Evolutionary conservation across 805 yeast species (phyloP).

Genomic region (Candida pseudofarinosa): DNA sequence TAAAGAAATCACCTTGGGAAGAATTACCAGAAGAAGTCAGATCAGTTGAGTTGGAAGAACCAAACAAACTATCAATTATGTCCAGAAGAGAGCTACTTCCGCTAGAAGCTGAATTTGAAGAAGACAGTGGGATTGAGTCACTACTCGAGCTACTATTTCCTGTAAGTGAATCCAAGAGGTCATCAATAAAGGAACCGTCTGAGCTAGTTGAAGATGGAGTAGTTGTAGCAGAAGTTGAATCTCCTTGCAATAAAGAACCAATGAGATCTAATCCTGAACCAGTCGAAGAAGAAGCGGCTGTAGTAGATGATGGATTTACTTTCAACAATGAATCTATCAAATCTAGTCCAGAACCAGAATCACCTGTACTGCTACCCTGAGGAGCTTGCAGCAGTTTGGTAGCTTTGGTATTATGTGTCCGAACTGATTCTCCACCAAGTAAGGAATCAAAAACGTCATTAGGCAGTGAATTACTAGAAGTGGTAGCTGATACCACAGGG

Average conservation of each 20-base stretch:
- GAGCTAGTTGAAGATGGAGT: neutral
- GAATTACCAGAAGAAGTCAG: slow-evolving; percentile 1
- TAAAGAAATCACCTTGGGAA: slow-evolving; percentile 3
- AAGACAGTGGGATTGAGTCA: neutral
- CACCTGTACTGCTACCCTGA: slow-evolving; percentile 6
- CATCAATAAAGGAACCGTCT: slow-evolving; percentile 3
- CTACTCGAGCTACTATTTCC: slow-evolving; percentile 1
- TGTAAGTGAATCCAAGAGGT: slow-evolving; percentile 1
- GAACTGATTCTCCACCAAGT: neutral
- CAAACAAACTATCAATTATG: slow-evolving; percentile 3
- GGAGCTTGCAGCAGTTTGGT: neutral
- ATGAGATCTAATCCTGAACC: too few relatives aligned
- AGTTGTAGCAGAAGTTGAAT: neutral
- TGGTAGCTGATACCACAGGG: neutral
- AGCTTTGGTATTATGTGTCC: neutral
- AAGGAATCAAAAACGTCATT: neutral
- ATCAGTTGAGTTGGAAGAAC: slow-evolving; percentile 6
- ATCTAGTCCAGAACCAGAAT: slow-evolving; percentile 7
- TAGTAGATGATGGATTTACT: neutral
- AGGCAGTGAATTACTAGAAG: neutral
- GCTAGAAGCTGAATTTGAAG: slow-evolving; percentile 3
- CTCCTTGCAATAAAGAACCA: neutral
- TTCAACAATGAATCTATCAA: slow-evolving; percentile 2
- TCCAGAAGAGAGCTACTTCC: slow-evolving; percentile 1
- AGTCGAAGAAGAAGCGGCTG: neutral